Evolutionary conservation across 371 early-diverging fungal genomes (phyloP).

Genomic region (Racocetra persica): DNA sequence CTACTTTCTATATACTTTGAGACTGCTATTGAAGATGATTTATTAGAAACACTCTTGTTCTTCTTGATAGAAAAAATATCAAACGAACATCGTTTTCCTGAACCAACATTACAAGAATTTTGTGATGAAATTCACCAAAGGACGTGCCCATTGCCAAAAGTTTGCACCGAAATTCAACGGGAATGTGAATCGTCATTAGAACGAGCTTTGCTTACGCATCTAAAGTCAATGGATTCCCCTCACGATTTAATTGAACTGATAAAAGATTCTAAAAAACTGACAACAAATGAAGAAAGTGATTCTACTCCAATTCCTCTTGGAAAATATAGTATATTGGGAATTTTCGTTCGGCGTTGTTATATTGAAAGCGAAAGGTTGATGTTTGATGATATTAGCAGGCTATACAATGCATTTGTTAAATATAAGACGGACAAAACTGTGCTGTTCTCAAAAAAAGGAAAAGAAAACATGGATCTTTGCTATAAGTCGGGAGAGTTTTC

Average conservation of each 20-base stretch:
- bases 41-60: conserved; percentile 1
- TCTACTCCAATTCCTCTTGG: background rate
- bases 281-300: background rate
- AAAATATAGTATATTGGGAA: conserved; percentile 49
- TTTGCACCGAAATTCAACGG: no score
- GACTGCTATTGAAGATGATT: background rate
- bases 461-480: background rate
- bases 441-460: background rate
- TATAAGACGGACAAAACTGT: conserved; percentile 37
- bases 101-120: conserved; percentile 35
- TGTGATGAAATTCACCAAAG: conserved; percentile 23
- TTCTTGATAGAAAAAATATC: conserved; percentile 40
- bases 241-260: conserved; percentile 15
- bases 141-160: background rate
- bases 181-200: background rate
- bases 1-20: conserved; percentile 17
- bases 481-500: background rate
- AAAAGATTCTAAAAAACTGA: conserved; percentile 12
- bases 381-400: conserved; percentile 47
- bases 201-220: background rate
- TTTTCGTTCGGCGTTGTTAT: conserved; percentile 52
- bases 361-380: conserved; percentile 47
- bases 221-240: background rate
- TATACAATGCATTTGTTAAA: conserved; percentile 46
- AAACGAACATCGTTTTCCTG: conserved; percentile 38